Conservation (phyloP, 2,329 filamentous ascomycete species). For the Hypoxylon rubiginosum region DNA sequence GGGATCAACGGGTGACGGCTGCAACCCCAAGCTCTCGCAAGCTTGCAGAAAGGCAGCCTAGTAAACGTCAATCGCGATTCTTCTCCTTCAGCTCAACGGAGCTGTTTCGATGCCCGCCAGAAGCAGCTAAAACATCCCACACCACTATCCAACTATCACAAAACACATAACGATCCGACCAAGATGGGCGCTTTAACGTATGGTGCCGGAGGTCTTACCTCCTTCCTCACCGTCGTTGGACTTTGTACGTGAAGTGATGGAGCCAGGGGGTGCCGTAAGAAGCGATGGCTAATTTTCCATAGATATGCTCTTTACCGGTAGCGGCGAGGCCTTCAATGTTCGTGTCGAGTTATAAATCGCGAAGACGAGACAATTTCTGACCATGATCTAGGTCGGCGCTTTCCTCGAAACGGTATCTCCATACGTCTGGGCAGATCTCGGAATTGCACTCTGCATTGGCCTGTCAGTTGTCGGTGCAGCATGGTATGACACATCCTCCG, state of each 20-base stretch:
- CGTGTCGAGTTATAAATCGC: slow-evolving; percentile 46
- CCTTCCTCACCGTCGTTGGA: slow-evolving; percentile 46
- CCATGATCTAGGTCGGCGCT: slow-evolving; percentile 77
- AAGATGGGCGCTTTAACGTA: slow-evolving; percentile 43
- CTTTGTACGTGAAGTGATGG: slow-evolving; percentile 47
- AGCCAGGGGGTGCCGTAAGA: neutral
- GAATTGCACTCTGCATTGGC: slow-evolving; percentile 94
- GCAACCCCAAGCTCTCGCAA: slow-evolving; percentile 34
- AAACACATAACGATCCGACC: neutral
- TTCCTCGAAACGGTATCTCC: slow-evolving; percentile 96
- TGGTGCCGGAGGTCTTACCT: slow-evolving; percentile 40
- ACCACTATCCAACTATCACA: slow-evolving; percentile 3
- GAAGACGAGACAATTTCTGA: slow-evolving; percentile 42
- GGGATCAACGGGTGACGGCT: slow-evolving; percentile 7
- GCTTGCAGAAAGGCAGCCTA: slow-evolving; percentile 30
- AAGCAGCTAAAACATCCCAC: slow-evolving; percentile 15
- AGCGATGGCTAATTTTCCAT: slow-evolving; percentile 38
- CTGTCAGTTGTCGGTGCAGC: slow-evolving; percentile 96
- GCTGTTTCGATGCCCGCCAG: slow-evolving; percentile 30
- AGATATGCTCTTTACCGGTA: slow-evolving; percentile 99
- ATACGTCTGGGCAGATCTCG: slow-evolving; percentile 91
- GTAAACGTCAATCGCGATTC: slow-evolving; percentile 41
- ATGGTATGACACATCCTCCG: slow-evolving; percentile 73
- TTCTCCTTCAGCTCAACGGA: slow-evolving; percentile 36
- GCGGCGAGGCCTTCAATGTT: slow-evolving; percentile 96